Base-by-base conservation (phyloP, 306 rosid species). In the Astragalus membranaceus region DNA sequence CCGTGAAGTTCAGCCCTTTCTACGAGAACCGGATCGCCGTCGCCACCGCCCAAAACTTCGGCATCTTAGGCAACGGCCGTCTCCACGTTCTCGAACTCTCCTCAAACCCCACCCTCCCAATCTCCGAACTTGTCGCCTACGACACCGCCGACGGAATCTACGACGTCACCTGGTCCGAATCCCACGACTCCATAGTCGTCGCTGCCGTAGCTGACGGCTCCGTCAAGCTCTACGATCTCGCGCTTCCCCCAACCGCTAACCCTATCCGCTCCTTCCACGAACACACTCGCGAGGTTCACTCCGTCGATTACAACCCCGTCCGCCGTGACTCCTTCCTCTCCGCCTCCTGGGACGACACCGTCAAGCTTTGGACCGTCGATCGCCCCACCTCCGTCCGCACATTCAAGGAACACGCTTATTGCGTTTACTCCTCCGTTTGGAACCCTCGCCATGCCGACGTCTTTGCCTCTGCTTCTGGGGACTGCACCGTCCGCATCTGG, bases 181-280 rank as follows among this genome's bases (percentile, higher is more conserved):
- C 97, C 16, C 99, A 94, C 80, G 98, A 90, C 5, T 88, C 96
- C 48, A 75, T 90, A 35, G 77, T 88, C 12, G 90, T 88, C 37
- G 98, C 98, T 17, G 97, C 97, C 82, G 52, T 94, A 10, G 98
- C 95, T 49, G 98, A 94, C 12, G 98, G 97, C 35, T 94, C 98
- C 39, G 89, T 94, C 68, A 90, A 94, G 82, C 86, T 94, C 65
- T 94, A 88, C 71, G 97, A 94, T 80, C 80, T 83, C 29, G 89
- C 89, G 0, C 89, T 90, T 10, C 93, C 96, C 0, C 95, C 95
- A 0, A 11, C 92, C 8, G 64, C 88, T 6, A 94, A 94, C 79
- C 99, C 96, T 0, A 85, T 94, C 41, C 97, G 99, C 10, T 94
- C 99, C 60, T 80, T 94, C 72, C 91, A 82, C 4, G 99, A 94